Evolutionary conservation across 2,329 filamentous ascomycete genomes (phyloP), one percentile per base, ranked within the genome.

Genomic region (Macrophomina phaseolina): DNA sequence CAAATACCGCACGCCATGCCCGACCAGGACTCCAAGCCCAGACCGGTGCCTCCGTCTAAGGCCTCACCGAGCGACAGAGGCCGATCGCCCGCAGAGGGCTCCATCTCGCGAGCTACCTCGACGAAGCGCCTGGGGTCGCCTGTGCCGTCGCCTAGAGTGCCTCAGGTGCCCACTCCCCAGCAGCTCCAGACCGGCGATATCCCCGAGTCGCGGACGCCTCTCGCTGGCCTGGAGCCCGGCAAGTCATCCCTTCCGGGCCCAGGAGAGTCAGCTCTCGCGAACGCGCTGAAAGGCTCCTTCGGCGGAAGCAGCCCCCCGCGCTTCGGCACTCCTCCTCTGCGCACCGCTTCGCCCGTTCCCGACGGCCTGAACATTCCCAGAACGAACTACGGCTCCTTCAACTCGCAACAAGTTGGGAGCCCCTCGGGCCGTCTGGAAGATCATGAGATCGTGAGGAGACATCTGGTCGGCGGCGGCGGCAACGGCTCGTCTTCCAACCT

Each of bases 361-460:
- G 53, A 66, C 7, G 28, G 83, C 68, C 74, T 84, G 68, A 76
- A 83, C 67, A 79, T 82, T 12, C 86, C 88, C 3, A 87, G 88
- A 32, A 91, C 90, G 69, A 91, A 90, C 73, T 96, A 95, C 78
- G 94, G 93, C 64, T 97, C 93, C 9, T 93, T 96, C 73, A 92
- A 95, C 70, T 67, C 65, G 23, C 55, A 48, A 23, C 56, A 67
- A 42, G 56, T 45, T 46, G 65, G 65, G 23, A 62, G 56, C 32
- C 87, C 87, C 70, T 78, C 80, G 69, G 83, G 76, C 75, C 86
- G 84, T 56, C 80, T 83, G 48, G 94, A 98, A 80, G 93, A 98
- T 73, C 91, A 93, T 16, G 94, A 97, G 76, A 92, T 98, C 64
- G 87, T 99, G 70, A 93, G 90, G 77, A 87, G 94, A 71, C 95